Conservation (phyloP, 257 asterid species). For the Salvia miltiorrhiza region DNA sequence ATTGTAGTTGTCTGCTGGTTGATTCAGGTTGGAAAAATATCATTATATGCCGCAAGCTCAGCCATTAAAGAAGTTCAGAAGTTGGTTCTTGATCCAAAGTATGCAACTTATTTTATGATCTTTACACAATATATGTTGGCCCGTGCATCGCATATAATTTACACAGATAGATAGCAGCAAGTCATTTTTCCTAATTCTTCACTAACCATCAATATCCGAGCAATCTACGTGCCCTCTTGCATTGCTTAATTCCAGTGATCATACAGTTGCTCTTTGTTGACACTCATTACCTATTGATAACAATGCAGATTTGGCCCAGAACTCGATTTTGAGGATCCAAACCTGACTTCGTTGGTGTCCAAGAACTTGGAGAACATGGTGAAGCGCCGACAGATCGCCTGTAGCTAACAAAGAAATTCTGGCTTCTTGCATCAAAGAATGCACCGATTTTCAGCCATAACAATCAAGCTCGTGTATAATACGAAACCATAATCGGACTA, state of each 20-base stretch:
- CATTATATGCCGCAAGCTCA: slow-evolving; percentile 89
- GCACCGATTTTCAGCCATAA: neutral
- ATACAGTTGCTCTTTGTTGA: neutral
- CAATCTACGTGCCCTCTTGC: too few relatives aligned
- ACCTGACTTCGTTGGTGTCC: slow-evolving; percentile 63
- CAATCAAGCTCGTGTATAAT: neutral
- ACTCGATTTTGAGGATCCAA: slow-evolving; percentile 87
- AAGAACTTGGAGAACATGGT: slow-evolving; percentile 78
- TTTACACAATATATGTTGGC: neutral
- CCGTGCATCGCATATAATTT: neutral
- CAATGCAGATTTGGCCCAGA: slow-evolving; percentile 73
- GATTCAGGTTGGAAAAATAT: slow-evolving; percentile 88
- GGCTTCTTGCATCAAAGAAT: neutral
- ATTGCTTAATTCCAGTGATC: too few relatives aligned
- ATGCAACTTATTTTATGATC: slow-evolving; percentile 31
- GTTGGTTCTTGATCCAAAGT: slow-evolving; percentile 96
- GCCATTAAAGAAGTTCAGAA: slow-evolving; percentile 95
- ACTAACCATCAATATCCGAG: too few relatives aligned
- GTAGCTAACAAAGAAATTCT: slow-evolving; percentile 32
- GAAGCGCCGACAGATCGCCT: slow-evolving; percentile 62
- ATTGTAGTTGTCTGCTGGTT: slow-evolving; percentile 9
- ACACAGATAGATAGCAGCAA: too few relatives aligned
- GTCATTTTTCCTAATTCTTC: too few relatives aligned
- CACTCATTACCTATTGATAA: neutral
- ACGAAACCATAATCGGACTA: too few relatives aligned